phyloP scores from a whole-genome alignment of 176 grass and related monocot species.

The Rhipidocladum racemiflorum region DNA sequence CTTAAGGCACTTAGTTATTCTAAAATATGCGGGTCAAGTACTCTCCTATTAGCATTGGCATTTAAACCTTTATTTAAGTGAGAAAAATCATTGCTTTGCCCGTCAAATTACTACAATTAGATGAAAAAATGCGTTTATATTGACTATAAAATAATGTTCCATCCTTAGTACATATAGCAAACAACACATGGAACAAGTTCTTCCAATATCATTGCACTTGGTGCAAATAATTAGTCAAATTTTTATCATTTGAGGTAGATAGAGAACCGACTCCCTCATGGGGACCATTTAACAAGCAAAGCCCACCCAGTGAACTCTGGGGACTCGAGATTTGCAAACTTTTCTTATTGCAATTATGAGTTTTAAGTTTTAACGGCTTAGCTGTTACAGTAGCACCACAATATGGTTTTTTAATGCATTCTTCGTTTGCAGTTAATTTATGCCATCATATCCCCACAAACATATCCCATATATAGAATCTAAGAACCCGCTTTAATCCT shows the following conservation, averaged over 20 bases:
- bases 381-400: neutral
- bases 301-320: neutral
- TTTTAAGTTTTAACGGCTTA: neutral
- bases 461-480: neutral
- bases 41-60: neutral
- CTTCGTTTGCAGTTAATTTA: neutral
- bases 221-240: neutral
- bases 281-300: neutral
- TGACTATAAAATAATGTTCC: neutral
- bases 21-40: neutral
- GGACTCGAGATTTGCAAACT: neutral
- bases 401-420: neutral
- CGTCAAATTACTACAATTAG: neutral
- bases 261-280: neutral
- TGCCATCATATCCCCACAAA: neutral
- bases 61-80: neutral
- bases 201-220: neutral
- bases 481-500: too few relatives aligned
- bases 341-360: neutral
- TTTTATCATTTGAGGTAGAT: neutral
- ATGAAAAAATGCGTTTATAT: neutral
- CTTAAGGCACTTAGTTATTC: neutral
- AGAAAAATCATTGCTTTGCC: neutral
- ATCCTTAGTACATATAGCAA: neutral
- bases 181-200: neutral